These are phyloP conservation scores for Ganoderma lucidum DNA, from an alignment of 1,284 basidiomycete species.

Conservation along the genomic window DNA sequence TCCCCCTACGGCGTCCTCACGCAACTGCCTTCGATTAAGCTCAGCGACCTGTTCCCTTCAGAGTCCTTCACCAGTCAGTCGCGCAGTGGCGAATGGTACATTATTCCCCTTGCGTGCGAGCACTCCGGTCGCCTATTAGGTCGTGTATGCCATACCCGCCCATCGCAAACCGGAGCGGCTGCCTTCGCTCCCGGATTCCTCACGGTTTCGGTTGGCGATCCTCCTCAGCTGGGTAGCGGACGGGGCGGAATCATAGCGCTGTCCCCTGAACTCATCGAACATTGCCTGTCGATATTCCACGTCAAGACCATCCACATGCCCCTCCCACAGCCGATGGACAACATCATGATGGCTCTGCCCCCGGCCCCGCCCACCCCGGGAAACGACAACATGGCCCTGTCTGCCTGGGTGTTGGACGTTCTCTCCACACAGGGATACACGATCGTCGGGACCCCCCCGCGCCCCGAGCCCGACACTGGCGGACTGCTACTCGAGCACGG, in stretches of 20 bases:
- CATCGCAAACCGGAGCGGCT: neutral
- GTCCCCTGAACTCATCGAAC: slow-evolving; percentile 1
- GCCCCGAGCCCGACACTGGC: neutral
- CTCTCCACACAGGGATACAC: slow-evolving; percentile 1
- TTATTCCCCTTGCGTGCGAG: slow-evolving; percentile 4
- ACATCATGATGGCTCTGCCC: neutral
- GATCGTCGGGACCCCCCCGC: neutral
- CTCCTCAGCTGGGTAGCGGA: neutral
- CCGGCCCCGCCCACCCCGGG: neutral
- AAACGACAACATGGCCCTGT: slow-evolving; percentile 3
- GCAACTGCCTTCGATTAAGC: neutral
- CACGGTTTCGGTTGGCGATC: neutral
- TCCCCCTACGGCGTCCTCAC: neutral
- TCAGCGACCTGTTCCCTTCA: neutral
- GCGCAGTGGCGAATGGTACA: slow-evolving; percentile 1
- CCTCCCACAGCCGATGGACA: neutral
- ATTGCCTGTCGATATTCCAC: neutral
- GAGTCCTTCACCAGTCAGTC: neutral
- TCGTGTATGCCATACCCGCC: neutral
- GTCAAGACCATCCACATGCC: slow-evolving; percentile 5
- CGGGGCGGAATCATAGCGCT: neutral
- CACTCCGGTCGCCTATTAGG: neutral
- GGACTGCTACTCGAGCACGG: neutral
- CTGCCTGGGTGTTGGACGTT: neutral
- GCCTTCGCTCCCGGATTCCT: neutral